These are phyloP conservation scores for Crithidia brevicula DNA, from an alignment of 208 protist species.

Conservation along the genomic window DNA sequence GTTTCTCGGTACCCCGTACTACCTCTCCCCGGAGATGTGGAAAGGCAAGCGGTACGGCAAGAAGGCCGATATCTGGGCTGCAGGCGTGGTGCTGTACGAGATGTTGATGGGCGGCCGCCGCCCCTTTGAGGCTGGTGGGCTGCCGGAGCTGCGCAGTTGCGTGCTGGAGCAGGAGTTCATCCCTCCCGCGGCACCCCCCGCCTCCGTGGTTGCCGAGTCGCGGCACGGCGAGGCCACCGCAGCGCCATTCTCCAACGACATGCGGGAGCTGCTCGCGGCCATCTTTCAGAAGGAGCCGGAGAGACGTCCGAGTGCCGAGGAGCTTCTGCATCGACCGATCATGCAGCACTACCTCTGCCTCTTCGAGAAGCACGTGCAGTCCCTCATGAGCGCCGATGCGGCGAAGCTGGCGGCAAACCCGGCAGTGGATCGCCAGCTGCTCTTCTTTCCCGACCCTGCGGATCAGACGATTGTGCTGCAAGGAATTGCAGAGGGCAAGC, in stretches of 20 bases:
- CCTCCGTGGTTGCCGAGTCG: constrained; percentile 15
- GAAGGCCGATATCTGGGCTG: constrained; percentile 89
- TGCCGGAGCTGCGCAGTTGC: constrained; percentile 59
- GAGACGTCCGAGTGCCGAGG: constrained; percentile 68
- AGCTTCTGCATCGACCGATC: constrained; percentile 73
- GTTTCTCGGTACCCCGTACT: constrained; percentile 93
- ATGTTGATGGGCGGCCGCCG: constrained; percentile 77
- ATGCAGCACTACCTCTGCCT: constrained; percentile 85
- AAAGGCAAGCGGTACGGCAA: constrained; percentile 83
- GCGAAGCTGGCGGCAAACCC: constrained; percentile 39
- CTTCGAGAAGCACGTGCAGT: constrained; percentile 73
- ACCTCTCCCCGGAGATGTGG: constrained; percentile 93
- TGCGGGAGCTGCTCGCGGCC: constrained; percentile 70
- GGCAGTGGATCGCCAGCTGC: constrained; percentile 28
- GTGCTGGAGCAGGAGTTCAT: constrained; percentile 60
- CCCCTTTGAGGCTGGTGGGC: constrained; percentile 70
- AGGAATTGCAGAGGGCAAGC: constrained; percentile 71
- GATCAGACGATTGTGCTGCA: constrained; percentile 52
- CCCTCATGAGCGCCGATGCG: constrained; percentile 49
- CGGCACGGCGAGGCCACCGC: constrained; percentile 3
- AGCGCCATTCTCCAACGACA: constrained; percentile 59
- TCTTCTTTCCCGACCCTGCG: constrained; percentile 51
- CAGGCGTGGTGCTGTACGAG: constrained; percentile 85
- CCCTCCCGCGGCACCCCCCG: constrained; percentile 48
- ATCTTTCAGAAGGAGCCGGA: constrained; percentile 72